Evolutionary conservation across 441 rosid species (phyloP).

Genomic region (Lepidium campestre): DNA sequence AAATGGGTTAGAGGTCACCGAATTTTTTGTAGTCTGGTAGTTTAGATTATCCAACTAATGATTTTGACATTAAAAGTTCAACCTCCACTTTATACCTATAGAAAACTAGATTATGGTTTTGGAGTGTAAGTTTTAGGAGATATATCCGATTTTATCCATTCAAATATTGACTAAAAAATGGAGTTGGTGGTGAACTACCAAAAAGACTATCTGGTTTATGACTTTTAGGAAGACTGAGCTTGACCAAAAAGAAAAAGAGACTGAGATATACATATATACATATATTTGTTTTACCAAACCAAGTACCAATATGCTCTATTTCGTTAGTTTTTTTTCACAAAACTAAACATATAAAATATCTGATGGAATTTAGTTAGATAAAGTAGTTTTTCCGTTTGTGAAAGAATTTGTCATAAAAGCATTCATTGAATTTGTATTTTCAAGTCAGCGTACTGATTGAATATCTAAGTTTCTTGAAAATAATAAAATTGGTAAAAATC

Average conservation of each 20-base stretch:
- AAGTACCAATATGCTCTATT: no score
- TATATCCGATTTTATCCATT: no score
- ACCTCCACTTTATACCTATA: no score
- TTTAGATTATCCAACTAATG: no score
- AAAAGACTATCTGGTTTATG: neutral
- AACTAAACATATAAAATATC: neutral
- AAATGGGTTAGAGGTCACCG: no score
- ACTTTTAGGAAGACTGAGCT: neutral
- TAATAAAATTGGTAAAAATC: neutral
- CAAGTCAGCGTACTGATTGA: neutral
- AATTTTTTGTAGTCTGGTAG: no score
- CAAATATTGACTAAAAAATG: no score
- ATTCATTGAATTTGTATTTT: neutral
- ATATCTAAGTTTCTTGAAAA: neutral
- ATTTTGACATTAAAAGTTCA: no score
- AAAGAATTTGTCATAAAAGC: neutral
- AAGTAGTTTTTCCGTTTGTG: neutral
- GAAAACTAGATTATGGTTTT: no score
- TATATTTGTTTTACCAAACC: neutral
- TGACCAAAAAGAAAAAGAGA: no score
- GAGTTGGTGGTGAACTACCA: conserved; percentile 11
- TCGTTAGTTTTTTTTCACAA: neutral
- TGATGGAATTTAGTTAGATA: neutral
- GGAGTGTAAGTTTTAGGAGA: no score
- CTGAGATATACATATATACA: neutral